Evolutionary conservation across 2,329 filamentous ascomycete genomes (phyloP).

Genomic region (Cercospora citrullina): DNA sequence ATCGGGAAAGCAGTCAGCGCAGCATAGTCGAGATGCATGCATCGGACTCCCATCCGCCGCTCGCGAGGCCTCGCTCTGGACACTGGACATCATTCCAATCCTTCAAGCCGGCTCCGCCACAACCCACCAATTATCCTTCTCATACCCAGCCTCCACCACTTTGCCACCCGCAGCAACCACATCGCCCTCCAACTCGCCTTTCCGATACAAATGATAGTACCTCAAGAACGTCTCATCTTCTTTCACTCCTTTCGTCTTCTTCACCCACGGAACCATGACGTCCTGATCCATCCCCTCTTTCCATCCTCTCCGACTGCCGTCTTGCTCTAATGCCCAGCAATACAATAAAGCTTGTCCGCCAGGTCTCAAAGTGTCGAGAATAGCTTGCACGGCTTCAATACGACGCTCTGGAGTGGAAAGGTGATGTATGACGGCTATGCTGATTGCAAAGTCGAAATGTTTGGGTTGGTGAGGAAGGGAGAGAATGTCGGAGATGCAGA

Average conservation of each 20-base stretch:
- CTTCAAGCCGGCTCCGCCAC: neutral
- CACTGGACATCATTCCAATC: neutral
- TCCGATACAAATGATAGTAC: conserved; percentile 90
- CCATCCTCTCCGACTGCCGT: conserved; percentile 83
- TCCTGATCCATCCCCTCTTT: conserved; percentile 81
- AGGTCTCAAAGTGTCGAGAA: conserved; percentile 65
- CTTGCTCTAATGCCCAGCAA: conserved; percentile 95
- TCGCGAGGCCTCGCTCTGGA: neutral
- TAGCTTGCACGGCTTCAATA: conserved; percentile 67
- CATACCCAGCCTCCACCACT: conserved; percentile 81
- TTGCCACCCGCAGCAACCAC: conserved; percentile 70
- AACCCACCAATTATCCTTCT: conserved; percentile 97
- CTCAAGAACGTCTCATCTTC: conserved; percentile 68
- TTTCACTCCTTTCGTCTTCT: conserved; percentile 33
- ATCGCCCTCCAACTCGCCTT: conserved; percentile 83
- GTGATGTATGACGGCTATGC: conserved; percentile 92
- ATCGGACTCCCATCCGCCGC: too few relatives aligned
- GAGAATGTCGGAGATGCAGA: conserved; percentile 78
- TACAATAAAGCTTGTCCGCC: conserved; percentile 75
- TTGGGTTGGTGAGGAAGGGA: conserved; percentile 71
- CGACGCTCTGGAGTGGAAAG: conserved; percentile 75
- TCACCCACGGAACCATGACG: conserved; percentile 92
- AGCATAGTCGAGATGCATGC: too few relatives aligned
- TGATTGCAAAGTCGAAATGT: conserved; percentile 83
- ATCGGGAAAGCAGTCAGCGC: too few relatives aligned